Evolutionary conservation across 331 rosid genomes (phyloP), one percentile per base, ranked within the genome.

Genomic region (Malus hybrid): DNA sequence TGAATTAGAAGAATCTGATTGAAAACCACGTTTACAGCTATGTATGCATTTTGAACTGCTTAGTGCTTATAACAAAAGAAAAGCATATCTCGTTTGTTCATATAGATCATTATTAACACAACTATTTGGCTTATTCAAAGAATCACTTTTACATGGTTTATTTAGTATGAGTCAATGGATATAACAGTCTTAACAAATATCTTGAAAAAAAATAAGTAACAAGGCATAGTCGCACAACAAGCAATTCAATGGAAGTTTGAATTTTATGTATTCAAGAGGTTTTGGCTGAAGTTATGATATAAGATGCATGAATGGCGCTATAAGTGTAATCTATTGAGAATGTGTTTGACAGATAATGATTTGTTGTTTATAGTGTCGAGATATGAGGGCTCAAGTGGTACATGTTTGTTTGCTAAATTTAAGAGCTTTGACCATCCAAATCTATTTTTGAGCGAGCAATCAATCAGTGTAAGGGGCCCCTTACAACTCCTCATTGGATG

Each of bases 21-120:
- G 80, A 81, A 97, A 93, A 78, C 70, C 89, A 88, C 44, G 90
- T 84, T 24, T 24, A 24, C 24, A 24, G 24, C 24, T 24, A 24
- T 24, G 24, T 24, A 24, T 24, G 24, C 24, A 24, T 24, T 24
- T 24, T 24, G 24, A 24, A 24, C 24, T 24, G 24, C 24, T 24
- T 24, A 24, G 24, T 24, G 24, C 24, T 24, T 24, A 24, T 24
- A 24, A 24, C 24, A 24, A 24, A 24, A 24, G 24, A 24, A 24
- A 24, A 1, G 24, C 24, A 24, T 1, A 24, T 24, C 24, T 24
- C 24, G 24, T 24, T 24, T 24, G 24, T 24, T 24, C 24, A 24
- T 24, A 24, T 24, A 24, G 24, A 24, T 24, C 24, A 22, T 22
- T 22, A 22, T 22, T 22, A 22, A 24, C 24, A 24, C 24, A 24